phyloP scores from a whole-genome alignment of 176 grass and related monocot species.

The Tillandsia leiboldiana region DNA sequence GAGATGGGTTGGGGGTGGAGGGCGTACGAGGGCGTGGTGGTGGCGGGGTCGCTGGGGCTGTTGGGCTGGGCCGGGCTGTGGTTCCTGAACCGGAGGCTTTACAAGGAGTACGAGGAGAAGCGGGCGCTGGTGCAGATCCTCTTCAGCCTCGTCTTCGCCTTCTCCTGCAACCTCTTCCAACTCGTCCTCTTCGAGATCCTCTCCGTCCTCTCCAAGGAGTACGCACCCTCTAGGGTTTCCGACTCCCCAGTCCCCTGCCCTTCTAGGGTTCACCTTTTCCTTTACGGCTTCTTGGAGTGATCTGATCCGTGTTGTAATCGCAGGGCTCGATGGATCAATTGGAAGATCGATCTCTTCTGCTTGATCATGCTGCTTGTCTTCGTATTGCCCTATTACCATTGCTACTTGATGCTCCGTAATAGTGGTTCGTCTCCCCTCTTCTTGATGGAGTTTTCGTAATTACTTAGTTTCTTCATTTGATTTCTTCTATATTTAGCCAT shows the following conservation, averaged over 20 bases:
- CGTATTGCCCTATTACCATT: constrained; percentile 91
- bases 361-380: constrained; percentile 91
- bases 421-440: constrained; percentile 33
- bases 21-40: constrained; percentile 65
- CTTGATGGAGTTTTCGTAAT: neutral
- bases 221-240: neutral
- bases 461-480: neutral
- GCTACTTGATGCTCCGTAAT: constrained; percentile 85
- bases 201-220: constrained; percentile 79
- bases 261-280: neutral
- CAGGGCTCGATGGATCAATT: constrained; percentile 88
- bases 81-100: constrained; percentile 92
- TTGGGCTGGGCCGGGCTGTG: constrained; percentile 91
- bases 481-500: neutral
- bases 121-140: constrained; percentile 94
- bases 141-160: constrained; percentile 99
- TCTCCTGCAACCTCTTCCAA: constrained; percentile 99
- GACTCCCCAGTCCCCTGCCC: neutral
- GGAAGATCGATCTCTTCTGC: constrained; percentile 96
- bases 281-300: neutral
- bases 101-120: constrained; percentile 99
- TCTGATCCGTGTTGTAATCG: constrained; percentile 8
- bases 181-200: constrained; percentile 99
- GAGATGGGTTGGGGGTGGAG: constrained; percentile 53
- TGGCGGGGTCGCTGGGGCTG: constrained; percentile 60